Conservation (phyloP, 768 basidiomycete species). For the Omphalotus guepiniiformis region DNA sequence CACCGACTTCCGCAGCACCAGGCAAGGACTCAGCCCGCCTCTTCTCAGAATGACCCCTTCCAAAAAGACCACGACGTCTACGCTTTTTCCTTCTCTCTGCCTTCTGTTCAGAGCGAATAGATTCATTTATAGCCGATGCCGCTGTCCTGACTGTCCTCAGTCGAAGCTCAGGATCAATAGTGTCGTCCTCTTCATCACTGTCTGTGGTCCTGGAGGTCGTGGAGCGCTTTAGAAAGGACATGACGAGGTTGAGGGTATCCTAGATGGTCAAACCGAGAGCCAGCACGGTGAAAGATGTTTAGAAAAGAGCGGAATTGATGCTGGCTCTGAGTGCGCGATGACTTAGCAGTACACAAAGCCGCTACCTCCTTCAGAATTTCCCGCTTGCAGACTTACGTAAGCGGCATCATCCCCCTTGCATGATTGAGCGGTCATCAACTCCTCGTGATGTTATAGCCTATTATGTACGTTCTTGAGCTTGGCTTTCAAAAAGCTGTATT, state of each 20-base stretch:
- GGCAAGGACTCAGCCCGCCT: constrained; percentile 32
- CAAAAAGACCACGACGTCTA: constrained; percentile 60
- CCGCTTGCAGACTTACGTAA: too few species aligned
- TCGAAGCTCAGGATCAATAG: constrained; percentile 81
- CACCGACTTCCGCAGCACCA: constrained; percentile 23
- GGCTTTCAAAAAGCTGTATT: too few species aligned
- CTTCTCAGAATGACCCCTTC: constrained; percentile 40
- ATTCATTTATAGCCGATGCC: constrained; percentile 85
- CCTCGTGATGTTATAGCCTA: too few species aligned
- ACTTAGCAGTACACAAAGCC: too few species aligned
- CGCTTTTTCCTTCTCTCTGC: constrained; percentile 54
- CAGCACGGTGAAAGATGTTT: constrained; percentile 14
- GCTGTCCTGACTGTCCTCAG: constrained; percentile 92
- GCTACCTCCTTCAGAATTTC: too few species aligned
- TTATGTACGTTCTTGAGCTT: too few species aligned
- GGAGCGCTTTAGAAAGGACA: constrained; percentile 39
- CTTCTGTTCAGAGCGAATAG: constrained; percentile 72
- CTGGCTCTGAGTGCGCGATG: background rate
- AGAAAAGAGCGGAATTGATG: constrained; percentile 4
- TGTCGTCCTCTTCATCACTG: constrained; percentile 60
- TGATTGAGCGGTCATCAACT: too few species aligned
- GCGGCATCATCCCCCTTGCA: too few species aligned
- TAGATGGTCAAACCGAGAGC: constrained; percentile 9
- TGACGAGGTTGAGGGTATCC: background rate
- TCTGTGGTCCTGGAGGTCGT: constrained; percentile 34